These are phyloP conservation scores for Psilocybe sp. DNA, from an alignment of 768 basidiomycete genomes.

Conservation along the genomic window DNA sequence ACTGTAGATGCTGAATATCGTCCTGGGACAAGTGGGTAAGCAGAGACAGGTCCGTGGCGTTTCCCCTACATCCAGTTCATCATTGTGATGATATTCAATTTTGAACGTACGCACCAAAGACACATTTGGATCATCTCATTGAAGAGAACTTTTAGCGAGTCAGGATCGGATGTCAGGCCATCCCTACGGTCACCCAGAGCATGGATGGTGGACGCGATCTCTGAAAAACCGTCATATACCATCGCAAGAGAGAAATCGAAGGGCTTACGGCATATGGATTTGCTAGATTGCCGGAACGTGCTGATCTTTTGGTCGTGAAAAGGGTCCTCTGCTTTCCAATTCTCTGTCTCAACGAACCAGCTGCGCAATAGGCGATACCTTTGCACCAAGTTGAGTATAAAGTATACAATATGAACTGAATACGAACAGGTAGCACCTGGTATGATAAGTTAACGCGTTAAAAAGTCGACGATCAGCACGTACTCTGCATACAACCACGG, in stretches of 20 bases:
- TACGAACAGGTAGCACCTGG: conserved; percentile 72
- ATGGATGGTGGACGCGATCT: conserved; percentile 71
- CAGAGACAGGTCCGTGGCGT: conserved; percentile 92
- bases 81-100: not conserved
- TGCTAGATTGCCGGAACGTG: conserved; percentile 76
- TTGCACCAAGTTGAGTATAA: not conserved
- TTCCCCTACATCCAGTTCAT: conserved; percentile 60
- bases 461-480: conserved; percentile 25
- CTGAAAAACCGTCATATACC: conserved; percentile 29
- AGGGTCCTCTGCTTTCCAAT: conserved; percentile 81
- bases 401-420: not conserved
- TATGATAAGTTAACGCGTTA: not conserved
- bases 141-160: conserved; percentile 64
- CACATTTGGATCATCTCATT: conserved; percentile 89
- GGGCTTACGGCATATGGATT: conserved; percentile 72
- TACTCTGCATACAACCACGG: conserved; percentile 98
- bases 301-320: conserved; percentile 78
- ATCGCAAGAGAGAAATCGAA: not conserved
- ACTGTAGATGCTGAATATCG: conserved; percentile 82
- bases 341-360: conserved; percentile 60
- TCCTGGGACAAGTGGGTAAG: conserved; percentile 80
- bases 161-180: conserved; percentile 40
- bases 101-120: conserved; percentile 61
- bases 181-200: conserved; percentile 45
- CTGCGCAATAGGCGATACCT: conserved; percentile 85